Evolutionary conservation across 2,329 filamentous ascomycete species (phyloP), one percentile per base, ranked within the genome.

Genomic region (Akanthomyces dipterigenus): DNA sequence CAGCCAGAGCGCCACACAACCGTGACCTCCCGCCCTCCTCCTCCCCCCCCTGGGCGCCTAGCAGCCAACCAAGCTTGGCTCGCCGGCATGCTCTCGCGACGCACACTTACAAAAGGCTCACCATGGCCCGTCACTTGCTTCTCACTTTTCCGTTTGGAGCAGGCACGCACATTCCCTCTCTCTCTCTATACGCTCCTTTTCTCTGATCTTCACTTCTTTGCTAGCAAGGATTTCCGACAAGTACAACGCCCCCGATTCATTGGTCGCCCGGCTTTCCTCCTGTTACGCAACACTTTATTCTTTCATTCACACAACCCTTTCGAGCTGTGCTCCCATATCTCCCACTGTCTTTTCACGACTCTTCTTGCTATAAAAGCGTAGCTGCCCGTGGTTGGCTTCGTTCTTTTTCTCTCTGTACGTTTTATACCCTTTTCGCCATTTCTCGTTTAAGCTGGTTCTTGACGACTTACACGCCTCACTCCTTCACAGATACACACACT

Each of bases 61-160:
- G 7, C 24, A 50, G 55, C 55, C 55, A 58, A 58, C 55, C 45
- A 42, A 26, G 9, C 43, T n/a, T 22, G 45, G 24, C 45, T 8
- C 16, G 11, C n/a, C 6, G 18, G 45, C 31, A 40, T 46, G 12
- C 22, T 40, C 55, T 42, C 55, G 45, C 18, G 43, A 58, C 55
- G 9, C 7, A 14, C 16, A 58, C 55, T 58, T 58, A 58, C 55
- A 58, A 58, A 58, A 58, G 45, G 55, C 34, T 20, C 22, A 9
- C 18, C 22, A 40, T 9, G 31, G 34, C 55, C 55, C 28, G 22
- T 49, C 55, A 42, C 34, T 58, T 58, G 45, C 9, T 16, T 31
- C 36, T 58, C 43, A 49, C 42, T 36, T 59, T 45, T n/a, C 38
- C 45, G 9, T 56, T 57, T 7, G 22, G 40, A 57, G 20, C 55